A percentile compares a stretch with the other conserved stretches of the same genome.
These are phyloP conservation scores for Fusarium sororula DNA, from an alignment of 2,329 filamentous ascomycete species.

Conservation along the genomic window DNA sequence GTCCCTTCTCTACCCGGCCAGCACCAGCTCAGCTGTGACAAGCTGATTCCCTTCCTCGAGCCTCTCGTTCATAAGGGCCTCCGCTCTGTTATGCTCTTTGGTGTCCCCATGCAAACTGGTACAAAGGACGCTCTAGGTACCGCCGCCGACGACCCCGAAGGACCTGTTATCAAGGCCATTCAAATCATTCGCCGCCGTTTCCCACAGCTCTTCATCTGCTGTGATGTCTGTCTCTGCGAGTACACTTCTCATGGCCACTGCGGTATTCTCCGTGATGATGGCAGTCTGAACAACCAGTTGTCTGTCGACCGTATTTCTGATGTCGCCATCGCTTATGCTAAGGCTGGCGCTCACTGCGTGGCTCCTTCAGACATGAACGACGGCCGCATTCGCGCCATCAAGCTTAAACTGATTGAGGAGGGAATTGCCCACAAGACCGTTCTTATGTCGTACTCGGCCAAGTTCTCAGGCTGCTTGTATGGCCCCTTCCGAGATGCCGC, in stretches of 20 bases:
- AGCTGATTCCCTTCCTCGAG: slow-evolving; percentile 82
- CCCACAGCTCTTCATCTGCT: slow-evolving; percentile 88
- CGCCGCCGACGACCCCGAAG: slow-evolving; percentile 89
- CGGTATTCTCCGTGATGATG: slow-evolving; percentile 92
- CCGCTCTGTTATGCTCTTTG: slow-evolving; percentile 93
- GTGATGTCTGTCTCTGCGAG: slow-evolving; percentile 97
- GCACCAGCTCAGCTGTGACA: slow-evolving; percentile 87
- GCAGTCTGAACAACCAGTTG: slow-evolving; percentile 89
- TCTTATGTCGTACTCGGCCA: slow-evolving; percentile 97
- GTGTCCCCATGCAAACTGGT: slow-evolving; percentile 82
- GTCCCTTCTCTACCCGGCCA: slow-evolving; percentile 94
- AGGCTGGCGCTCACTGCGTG: slow-evolving; percentile 94
- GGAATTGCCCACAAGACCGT: slow-evolving; percentile 91
- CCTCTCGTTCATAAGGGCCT: slow-evolving; percentile 91
- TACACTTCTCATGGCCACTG: slow-evolving; percentile 99
- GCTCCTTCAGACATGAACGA: slow-evolving; percentile 99
- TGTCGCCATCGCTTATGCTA: slow-evolving; percentile 97
- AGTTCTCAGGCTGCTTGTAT: slow-evolving; percentile 96
- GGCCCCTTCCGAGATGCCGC: slow-evolving; percentile 97
- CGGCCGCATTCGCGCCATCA: slow-evolving; percentile 95
- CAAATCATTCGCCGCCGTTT: slow-evolving; percentile 85
- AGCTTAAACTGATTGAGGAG: slow-evolving; percentile 95
- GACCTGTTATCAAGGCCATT: slow-evolving; percentile 89
- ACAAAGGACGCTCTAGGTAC: slow-evolving; percentile 93
- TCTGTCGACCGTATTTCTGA: slow-evolving; percentile 95